These are phyloP conservation scores for Bryum argenteum DNA, from an alignment of 225 moss, liverwort and hornwort genomes.

Conservation along the genomic window DNA sequence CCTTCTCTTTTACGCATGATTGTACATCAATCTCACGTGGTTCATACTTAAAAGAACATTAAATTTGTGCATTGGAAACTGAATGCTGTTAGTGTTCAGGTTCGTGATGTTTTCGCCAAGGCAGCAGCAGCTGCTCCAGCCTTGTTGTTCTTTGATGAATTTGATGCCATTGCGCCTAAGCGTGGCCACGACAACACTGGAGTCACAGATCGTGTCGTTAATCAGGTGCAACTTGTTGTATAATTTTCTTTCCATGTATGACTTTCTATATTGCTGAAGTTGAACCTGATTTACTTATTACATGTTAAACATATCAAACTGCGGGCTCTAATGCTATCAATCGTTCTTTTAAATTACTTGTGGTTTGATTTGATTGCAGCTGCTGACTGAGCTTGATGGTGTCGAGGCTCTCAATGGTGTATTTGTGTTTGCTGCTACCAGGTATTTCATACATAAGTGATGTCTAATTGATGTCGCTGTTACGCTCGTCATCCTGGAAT, in stretches of 20 bases:
- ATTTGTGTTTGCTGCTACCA: conserved; percentile 96
- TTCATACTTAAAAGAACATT: conserved; percentile 2
- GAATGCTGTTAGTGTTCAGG: conserved; percentile 49
- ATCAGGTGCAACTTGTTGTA: conserved; percentile 60
- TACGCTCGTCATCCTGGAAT: too few relatives aligned
- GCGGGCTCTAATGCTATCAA: conserved; percentile 2
- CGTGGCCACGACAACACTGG: conserved; percentile 99
- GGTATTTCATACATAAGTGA: conserved; percentile 43
- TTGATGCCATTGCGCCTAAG: conserved; percentile 97
- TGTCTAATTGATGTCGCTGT: conserved; percentile 3
- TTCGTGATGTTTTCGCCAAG: conserved; percentile 93
- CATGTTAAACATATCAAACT: neutral
- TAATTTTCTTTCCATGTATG: conserved; percentile 19
- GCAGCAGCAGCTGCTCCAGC: conserved; percentile 91
- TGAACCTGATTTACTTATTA: too few relatives aligned
- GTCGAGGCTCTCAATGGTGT: conserved; percentile 97
- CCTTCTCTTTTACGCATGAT: conserved; percentile 6
- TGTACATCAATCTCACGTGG: neutral
- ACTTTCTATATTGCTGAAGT: conserved; percentile 3
- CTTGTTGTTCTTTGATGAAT: conserved; percentile 97
- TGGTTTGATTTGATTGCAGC: conserved; percentile 54
- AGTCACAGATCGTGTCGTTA: conserved; percentile 96
- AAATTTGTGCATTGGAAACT: neutral
- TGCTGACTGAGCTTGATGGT: conserved; percentile 97
- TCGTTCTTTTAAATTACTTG: conserved; percentile 16